phyloP scores from a whole-genome alignment of 108 stramenopile genomes.

The Cyclotella atomus region DNA sequence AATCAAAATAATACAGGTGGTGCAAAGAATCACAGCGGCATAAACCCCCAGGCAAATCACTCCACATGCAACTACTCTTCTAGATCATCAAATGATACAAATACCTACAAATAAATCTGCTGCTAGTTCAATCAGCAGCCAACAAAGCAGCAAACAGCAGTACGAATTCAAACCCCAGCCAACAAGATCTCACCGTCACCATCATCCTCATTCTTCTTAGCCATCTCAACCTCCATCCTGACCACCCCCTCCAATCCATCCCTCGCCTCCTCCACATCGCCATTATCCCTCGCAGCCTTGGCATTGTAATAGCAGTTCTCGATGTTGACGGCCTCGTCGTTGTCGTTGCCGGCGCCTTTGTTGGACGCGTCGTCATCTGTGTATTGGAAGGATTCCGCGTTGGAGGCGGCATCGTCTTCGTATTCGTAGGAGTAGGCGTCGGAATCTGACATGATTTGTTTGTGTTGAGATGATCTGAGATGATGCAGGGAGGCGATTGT shows the following conservation, averaged over 20 bases:
- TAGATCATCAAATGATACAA: no score
- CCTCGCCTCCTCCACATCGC: conserved; percentile 60
- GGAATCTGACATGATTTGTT: conserved; percentile 40
- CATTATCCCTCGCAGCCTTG: conserved; percentile 76
- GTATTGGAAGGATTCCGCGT: conserved; percentile 83
- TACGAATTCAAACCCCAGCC: no score
- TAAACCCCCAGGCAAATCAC: no score
- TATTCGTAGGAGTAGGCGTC: conserved; percentile 61
- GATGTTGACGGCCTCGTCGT: conserved; percentile 67
- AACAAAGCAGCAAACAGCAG: no score
- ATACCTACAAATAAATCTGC: no score
- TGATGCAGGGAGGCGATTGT: not conserved
- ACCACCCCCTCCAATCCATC: conserved; percentile 83
- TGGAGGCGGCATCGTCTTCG: conserved; percentile 33
- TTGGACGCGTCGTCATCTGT: conserved; percentile 87
- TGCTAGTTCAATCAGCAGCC: no score
- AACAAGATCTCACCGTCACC: no score
- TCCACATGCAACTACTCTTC: no score
- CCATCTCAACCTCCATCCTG: conserved; percentile 47
- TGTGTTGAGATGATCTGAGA: not conserved
- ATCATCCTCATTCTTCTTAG: conserved; percentile 16
- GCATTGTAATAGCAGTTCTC: conserved; percentile 95
- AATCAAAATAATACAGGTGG: no score
- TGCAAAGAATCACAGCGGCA: no score
- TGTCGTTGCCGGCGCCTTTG: conserved; percentile 73